These are phyloP conservation scores for Colletotrichum gloeosporioides DNA, from an alignment of 2,329 filamentous ascomycete species.

Conservation along the genomic window DNA sequence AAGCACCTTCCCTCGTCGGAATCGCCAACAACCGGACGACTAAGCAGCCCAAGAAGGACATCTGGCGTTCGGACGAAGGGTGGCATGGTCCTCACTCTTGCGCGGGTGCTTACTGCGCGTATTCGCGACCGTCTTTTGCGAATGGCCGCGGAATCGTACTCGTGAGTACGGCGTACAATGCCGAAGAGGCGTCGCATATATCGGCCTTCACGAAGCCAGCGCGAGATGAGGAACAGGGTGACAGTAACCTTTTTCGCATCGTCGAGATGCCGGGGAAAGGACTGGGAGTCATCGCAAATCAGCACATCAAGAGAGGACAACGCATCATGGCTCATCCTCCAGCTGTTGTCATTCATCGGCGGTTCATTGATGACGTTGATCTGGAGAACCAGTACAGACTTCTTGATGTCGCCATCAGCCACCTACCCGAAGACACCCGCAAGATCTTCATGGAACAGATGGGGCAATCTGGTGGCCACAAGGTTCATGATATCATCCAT, in stretches of 20 bases:
- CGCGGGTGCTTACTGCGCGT: conserved; percentile 35
- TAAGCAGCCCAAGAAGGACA: conserved; percentile 9
- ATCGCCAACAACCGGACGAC: not conserved
- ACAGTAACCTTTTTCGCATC: not conserved
- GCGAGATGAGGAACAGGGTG: not conserved
- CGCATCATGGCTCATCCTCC: conserved; percentile 35
- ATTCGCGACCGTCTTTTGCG: conserved; percentile 37
- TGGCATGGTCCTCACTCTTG: conserved; percentile 19
- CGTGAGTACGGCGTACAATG: conserved; percentile 34
- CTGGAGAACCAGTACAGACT: conserved; percentile 27
- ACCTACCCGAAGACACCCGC: conserved; percentile 26
- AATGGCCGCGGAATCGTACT: conserved; percentile 42
- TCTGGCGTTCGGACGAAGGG: conserved; percentile 19
- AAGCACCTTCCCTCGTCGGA: not conserved
- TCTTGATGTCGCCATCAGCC: conserved; percentile 29
- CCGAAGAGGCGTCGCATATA: conserved; percentile 13
- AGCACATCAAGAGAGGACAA: conserved; percentile 33
- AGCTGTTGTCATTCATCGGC: conserved; percentile 29
- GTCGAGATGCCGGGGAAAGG: conserved; percentile 33
- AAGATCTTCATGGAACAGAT: conserved; percentile 30
- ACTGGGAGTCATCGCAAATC: conserved; percentile 33
- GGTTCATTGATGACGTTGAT: conserved; percentile 25
- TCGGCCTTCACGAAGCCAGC: not conserved
- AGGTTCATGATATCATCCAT: conserved; percentile 31
- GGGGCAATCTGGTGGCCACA: conserved; percentile 22